Evolutionary conservation across 495 filamentous ascomycete genomes (phyloP), one percentile per base, ranked within the genome.

Genomic region (Apodospora peruviana): DNA sequence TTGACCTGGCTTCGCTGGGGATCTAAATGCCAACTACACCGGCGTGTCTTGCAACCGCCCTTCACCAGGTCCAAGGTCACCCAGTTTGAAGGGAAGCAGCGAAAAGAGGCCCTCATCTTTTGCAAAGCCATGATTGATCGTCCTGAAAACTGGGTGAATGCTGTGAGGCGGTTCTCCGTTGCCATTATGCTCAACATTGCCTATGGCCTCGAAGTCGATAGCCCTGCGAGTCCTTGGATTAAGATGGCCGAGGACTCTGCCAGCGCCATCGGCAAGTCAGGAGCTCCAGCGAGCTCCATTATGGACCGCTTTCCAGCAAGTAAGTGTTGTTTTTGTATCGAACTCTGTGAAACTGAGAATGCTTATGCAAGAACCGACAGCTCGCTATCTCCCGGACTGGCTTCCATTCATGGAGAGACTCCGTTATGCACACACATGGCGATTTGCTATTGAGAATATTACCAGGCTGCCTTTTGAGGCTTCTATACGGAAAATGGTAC

Each of bases 1-100:
- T 56, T 78, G 35, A 76, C 75, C 16, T 74, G 75, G 53, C 67
- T 75, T 3, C 70, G 60, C 34, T 76, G 69, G 62, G 70, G 71
- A 0, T 67, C 71, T 0, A 66, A 68, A 19, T 75, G 71, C 44
- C 64, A 65, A 8, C 53, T 75, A 7, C 73, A 78, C 43, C 68
- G 74, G 1, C 64, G 64, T 8, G 52, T 72, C 5, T 54, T 77
- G 2, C 69, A 75, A 50, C 58, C 63, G 1, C 60, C 65, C 7
- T 68, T 73, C 36, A 58, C 62, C 44, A 71, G 68, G 55, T 62
- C 67, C 23, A 55, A 52, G 3, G 61, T 64, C 22, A 47, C 47
- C 18, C 58, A 61, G 4, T 70, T 67, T 39, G 42, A 43, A 4
- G 52, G 48, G 5, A 54, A 66, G 7, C 70, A 73, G 42, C 48